Evolutionary conservation across 75 land plant genomes (phyloP).

Genomic region (Pseudotsuga menziesii): DNA sequence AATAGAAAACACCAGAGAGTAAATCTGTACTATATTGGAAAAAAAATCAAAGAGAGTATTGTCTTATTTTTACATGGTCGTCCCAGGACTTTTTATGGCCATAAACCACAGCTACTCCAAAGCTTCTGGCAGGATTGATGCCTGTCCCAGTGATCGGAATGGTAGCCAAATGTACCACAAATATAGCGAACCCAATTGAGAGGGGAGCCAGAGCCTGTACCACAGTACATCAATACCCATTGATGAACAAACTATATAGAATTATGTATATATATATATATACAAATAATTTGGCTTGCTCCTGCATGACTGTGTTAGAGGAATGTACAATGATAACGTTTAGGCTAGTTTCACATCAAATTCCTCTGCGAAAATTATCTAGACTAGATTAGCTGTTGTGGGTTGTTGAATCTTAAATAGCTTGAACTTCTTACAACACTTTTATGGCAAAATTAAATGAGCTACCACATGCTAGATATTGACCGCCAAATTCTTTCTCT

Average conservation of each 20-base stretch:
- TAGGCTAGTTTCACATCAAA: no score
- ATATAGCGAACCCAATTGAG: constrained; percentile 43
- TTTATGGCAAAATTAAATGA: no score
- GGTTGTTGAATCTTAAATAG: no score
- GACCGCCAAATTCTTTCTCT: no score
- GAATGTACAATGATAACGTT: no score
- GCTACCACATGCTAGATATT: no score
- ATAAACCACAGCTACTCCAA: constrained; percentile 37
- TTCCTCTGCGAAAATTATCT: no score
- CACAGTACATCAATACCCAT: background rate
- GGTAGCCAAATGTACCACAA: constrained; percentile 41
- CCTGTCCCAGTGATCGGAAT: constrained; percentile 51
- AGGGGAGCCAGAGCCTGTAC: constrained; percentile 37
- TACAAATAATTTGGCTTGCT: no score
- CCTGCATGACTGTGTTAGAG: no score
- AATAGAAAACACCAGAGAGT: no score
- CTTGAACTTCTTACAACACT: no score
- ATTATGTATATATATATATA: background rate
- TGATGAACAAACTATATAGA: background rate
- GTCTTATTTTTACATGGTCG: constrained; percentile 26
- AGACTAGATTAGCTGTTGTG: no score
- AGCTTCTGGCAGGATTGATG: constrained; percentile 44
- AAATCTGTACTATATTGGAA: background rate
- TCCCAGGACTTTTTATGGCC: constrained; percentile 25
- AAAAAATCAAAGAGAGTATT: background rate